Evolutionary conservation across 441 rosid species (phyloP).

Genomic region (Populus tomentosa): DNA sequence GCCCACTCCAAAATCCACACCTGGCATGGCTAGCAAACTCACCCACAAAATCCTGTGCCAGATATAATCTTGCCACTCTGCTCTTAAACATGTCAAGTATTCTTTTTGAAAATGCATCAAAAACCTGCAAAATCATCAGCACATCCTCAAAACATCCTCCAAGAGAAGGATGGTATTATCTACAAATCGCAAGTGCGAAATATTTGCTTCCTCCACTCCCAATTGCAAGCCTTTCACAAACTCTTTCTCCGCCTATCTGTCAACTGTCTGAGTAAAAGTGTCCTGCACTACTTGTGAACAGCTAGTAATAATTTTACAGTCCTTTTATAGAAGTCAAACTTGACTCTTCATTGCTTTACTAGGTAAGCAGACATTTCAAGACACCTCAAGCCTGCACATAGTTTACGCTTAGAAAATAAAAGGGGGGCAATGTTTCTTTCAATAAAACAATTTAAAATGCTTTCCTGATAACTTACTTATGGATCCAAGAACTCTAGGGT

Average conservation of each 20-base stretch:
- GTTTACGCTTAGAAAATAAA: not conserved
- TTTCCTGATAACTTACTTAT: not conserved
- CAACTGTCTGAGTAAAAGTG: not conserved
- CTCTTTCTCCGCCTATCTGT: not conserved
- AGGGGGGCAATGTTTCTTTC: not conserved
- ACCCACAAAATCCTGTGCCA: not conserved
- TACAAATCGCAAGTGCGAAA: not conserved
- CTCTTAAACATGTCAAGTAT: not conserved
- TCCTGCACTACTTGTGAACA: not conserved
- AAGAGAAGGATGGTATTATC: not conserved
- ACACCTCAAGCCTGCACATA: not conserved
- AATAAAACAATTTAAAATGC: not conserved
- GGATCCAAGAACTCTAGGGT: not conserved
- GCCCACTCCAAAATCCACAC: not conserved
- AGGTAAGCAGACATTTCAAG: not conserved
- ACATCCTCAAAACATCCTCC: not conserved
- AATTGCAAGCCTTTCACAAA: not conserved
- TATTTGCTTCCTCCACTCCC: not conserved
- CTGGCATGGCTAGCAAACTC: not conserved
- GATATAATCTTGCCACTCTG: not conserved
- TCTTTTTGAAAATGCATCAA: not conserved
- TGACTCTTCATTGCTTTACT: not conserved
- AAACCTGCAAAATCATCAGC: not conserved
- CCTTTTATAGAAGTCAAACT: not conserved
- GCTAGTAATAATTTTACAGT: not conserved